These are phyloP conservation scores for Aspergillus sclerotialis DNA, from an alignment of 2,329 filamentous ascomycete species.

Conservation along the genomic window DNA sequence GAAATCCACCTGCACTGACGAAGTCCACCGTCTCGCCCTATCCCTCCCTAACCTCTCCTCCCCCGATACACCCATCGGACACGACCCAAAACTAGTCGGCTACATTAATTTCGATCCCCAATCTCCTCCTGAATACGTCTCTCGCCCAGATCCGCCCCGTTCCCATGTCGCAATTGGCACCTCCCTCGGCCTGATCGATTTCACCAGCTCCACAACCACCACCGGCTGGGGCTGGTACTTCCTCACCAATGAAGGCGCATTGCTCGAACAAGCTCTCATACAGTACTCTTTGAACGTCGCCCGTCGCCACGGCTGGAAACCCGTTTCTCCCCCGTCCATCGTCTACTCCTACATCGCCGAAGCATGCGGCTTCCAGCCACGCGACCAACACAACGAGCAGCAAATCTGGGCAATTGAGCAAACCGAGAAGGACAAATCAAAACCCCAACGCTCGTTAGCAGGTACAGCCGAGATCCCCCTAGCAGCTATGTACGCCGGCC, in stretches of 20 bases:
- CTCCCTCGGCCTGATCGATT: constrained; percentile 85
- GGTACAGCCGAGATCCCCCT: constrained; percentile 94
- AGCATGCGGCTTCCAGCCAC: constrained; percentile 89
- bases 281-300: constrained; percentile 75
- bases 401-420: constrained; percentile 81
- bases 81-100: constrained; percentile 57
- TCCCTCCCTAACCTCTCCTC: constrained; percentile 83
- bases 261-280: constrained; percentile 89
- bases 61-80: constrained; percentile 63
- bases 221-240: constrained; percentile 99
- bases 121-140: constrained; percentile 27
- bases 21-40: constrained; percentile 69
- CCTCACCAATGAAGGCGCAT: constrained; percentile 79
- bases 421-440: constrained; percentile 54
- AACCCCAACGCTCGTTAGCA: constrained; percentile 67
- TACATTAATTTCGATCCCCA: constrained; percentile 70
- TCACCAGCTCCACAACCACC: constrained; percentile 69
- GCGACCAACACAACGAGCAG: constrained; percentile 83
- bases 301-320: constrained; percentile 66
- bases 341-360: constrained; percentile 87
- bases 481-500: constrained; percentile 78
- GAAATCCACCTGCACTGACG: constrained; percentile 34
- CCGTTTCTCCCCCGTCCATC: constrained; percentile 77
- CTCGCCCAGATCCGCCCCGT: constrained; percentile 27
- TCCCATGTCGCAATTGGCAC: constrained; percentile 83